Evolutionary conservation across 2,329 filamentous ascomycete genomes (phyloP), one percentile per base, ranked within the genome.

Genomic region (Microcyclosporella mali): DNA sequence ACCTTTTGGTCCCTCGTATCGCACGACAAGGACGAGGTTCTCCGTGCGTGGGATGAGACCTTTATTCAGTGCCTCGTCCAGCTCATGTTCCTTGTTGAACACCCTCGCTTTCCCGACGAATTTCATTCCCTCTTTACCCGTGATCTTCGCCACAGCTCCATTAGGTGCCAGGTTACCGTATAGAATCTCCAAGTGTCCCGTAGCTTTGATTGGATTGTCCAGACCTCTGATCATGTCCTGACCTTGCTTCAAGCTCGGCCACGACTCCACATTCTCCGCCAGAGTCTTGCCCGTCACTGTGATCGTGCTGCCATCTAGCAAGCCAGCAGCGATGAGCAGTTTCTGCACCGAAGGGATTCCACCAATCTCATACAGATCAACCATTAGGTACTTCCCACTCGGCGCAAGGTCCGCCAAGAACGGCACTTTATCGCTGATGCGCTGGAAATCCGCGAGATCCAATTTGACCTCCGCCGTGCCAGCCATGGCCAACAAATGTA

Each of bases 61-160:
- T 15, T 70, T 70, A 17, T 80, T 82, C 10, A 97, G 73, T 0
- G 89, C 88, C 0, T 73, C 68, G 62, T 94, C 81, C 33, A 95
- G 79, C 54, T 82, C 75, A 54, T 81, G 74, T 66, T 95, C 90
- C 59, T 92, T 90, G 66, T 95, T 73, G 64, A 92, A 97, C 34
- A 94, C 86, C 15, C 81, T 76, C 0, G 88, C 90, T 51, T 79
- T 80, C 37, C 90, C 90, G 0, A 75, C 82, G 66, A 97, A 97
- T 10, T 69, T 72, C 6, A 88, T 75, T 2, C 90, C 90, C 65
- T 97, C 90, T 64, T 95, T 95, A 28, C 90, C 90, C 0, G 90
- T 95, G 65, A 97, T 95, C 67, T 97, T 97, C 47, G 88, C 89
- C 1, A 97, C 89, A 1, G 89, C 85, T 27, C 90, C 90, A 9